Base-by-base conservation (phyloP, 495 filamentous ascomycete species). In the Neurospora sublineolata region DNA sequence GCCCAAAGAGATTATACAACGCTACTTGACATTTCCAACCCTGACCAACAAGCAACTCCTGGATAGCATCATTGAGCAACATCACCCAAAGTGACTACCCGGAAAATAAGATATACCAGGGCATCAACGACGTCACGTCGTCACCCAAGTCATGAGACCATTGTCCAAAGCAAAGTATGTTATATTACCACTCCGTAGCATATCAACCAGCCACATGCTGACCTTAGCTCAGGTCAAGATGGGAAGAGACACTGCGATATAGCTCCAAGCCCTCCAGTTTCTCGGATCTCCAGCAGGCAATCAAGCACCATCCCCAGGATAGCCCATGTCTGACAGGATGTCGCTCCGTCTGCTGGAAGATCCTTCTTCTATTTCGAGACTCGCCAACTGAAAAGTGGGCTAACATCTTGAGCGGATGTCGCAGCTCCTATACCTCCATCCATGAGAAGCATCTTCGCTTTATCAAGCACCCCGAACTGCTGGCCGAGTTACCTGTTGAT, bases 341-440 rank as follows among this genome's bases (percentile, higher is more conserved):
- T 70, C 87, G 95, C 44, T 97, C 94, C 33, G 86, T 97, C 67
- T 97, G 92, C 80, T 99, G 95, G 95, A 98, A 96, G 89, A 86
- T 87, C 64, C 97, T 97, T 80, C 82, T 98, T 38, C 85, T 97
- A 52, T 94, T 92, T 81, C 88, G 91, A 68, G 85, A 85, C 64
- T 83, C 91, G 33, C 86, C 92, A 68, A 84, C 85, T 18, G 82
- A 86, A 41, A 82, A 86, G 79, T 99, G 94, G 93, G 81, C 86
- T 8, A 82, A 84, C 46, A 87, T 86, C 42, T 81, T 97, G 9
- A 79, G 80, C 44, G 87, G 93, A 73, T 89, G 91, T 16, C 87
- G 95, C 68, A 87, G 86, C 72, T 87, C 90, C 23, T 99, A 97
- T 80, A 78, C 80, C 7, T 88, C 90, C 39, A 78, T 95, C 1